phyloP scores from a whole-genome alignment of 2,329 filamentous ascomycete species.

The Monosporascus sp. region DNA sequence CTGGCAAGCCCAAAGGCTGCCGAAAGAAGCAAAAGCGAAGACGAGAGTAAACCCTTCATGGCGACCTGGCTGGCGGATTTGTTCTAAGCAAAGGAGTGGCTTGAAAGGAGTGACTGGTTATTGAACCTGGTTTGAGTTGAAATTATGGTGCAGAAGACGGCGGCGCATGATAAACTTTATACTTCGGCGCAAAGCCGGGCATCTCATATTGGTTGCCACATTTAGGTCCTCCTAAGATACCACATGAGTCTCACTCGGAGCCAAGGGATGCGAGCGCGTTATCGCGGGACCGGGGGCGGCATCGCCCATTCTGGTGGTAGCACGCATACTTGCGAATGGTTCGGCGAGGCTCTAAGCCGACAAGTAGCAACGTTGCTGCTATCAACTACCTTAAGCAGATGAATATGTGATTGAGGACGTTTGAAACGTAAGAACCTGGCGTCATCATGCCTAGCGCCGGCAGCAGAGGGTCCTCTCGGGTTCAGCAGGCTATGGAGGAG shows the following conservation, averaged over 20 bases:
- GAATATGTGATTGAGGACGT: not conserved
- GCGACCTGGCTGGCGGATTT: slow-evolving; percentile 17
- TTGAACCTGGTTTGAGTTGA: not conserved
- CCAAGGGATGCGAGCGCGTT: not conserved
- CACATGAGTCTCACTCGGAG: not conserved
- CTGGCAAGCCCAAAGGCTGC: slow-evolving; percentile 17
- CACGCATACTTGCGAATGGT: not conserved
- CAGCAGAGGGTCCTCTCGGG: not conserved
- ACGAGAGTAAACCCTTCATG: slow-evolving; percentile 15
- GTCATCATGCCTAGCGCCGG: not conserved
- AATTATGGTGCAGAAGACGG: not conserved
- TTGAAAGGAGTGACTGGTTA: slow-evolving; percentile 1
- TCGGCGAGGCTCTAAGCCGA: not conserved
- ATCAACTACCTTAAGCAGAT: not conserved
- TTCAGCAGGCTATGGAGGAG: too few species aligned
- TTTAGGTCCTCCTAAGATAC: not conserved
- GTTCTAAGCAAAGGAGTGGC: slow-evolving; percentile 4
- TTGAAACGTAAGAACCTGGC: not conserved
- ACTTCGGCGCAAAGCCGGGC: not conserved
- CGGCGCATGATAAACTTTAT: not conserved
- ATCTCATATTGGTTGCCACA: not conserved
- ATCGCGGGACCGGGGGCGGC: not conserved
- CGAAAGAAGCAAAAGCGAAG: slow-evolving; percentile 16
- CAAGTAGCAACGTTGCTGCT: not conserved
- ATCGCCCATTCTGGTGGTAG: not conserved